Evolutionary conservation across 768 basidiomycete species (phyloP).

Genomic region (Suillus plorans): DNA sequence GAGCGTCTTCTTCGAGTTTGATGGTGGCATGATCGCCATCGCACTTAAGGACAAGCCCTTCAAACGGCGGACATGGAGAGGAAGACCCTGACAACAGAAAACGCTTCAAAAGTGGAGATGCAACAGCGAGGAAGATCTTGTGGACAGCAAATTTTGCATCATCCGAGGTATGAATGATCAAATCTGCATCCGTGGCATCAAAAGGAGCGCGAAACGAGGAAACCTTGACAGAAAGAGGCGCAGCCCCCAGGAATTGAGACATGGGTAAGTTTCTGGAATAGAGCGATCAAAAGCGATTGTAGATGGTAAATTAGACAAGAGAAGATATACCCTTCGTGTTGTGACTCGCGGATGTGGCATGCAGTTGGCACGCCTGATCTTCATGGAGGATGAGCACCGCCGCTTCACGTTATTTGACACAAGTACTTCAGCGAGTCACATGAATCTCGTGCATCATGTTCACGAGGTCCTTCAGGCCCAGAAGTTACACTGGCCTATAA

Average conservation of each 20-base stretch:
- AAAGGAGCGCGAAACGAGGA: conserved; percentile 33
- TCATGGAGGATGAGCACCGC: conserved; percentile 5
- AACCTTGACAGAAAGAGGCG: conserved; percentile 30
- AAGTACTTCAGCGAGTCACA: not conserved
- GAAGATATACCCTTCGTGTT: conserved; percentile 1
- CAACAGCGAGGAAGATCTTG: conserved; percentile 40
- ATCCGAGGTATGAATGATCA: conserved; percentile 43
- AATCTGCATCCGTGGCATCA: conserved; percentile 40
- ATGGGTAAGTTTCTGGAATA: conserved; percentile 13
- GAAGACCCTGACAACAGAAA: conserved; percentile 24
- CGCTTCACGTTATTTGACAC: not conserved
- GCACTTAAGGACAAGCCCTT: conserved; percentile 21
- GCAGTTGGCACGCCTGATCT: conserved; percentile 5
- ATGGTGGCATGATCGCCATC: conserved; percentile 27
- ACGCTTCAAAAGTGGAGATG: conserved; percentile 41
- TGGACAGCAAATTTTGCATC: conserved; percentile 44
- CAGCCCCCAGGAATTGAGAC: conserved; percentile 25
- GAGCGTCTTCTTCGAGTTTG: conserved; percentile 32
- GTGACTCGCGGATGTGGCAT: conserved; percentile 1
- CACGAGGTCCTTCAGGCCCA: not conserved
- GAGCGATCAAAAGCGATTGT: not conserved
- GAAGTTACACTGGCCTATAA: not conserved
- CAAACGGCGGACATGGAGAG: conserved; percentile 29
- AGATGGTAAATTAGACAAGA: not conserved
- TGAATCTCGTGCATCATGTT: not conserved